Conservation (phyloP, 805 yeast species). For the Lipomyces yamanashiensis region DNA sequence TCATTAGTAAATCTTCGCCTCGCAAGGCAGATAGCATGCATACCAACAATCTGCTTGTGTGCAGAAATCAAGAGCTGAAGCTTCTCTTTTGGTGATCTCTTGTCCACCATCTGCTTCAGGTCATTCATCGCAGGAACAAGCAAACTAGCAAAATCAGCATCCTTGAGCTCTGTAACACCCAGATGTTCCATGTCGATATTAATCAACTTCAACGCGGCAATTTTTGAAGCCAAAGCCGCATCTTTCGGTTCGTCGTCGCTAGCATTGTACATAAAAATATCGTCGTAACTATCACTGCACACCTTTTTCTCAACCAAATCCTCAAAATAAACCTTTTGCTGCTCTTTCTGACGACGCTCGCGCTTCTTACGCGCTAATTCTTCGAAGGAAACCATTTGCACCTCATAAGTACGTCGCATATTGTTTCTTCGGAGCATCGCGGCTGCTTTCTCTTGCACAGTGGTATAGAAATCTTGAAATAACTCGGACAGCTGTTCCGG, state of each 20-base stretch:
- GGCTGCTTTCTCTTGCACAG: conserved; percentile 42
- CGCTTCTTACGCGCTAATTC: conserved; percentile 45
- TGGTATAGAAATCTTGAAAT: conserved; percentile 49
- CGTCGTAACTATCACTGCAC: conserved; percentile 45
- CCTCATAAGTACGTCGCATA: conserved; percentile 40
- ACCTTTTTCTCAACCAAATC: conserved; percentile 48
- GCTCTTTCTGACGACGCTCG: conserved; percentile 40
- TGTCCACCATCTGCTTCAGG: conserved; percentile 38
- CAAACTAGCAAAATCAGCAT: conserved; percentile 16
- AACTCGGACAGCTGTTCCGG: conserved; percentile 48
- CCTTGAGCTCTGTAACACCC: conserved; percentile 40
- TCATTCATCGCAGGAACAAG: conserved; percentile 30
- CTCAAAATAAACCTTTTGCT: conserved; percentile 37
- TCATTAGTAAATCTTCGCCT: not conserved
- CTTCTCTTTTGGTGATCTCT: conserved; percentile 46
- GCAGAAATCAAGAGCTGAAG: conserved; percentile 45
- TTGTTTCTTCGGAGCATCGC: conserved; percentile 36
- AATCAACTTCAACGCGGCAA: conserved; percentile 41
- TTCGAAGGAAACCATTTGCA: conserved; percentile 45
- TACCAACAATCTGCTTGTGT: conserved; percentile 46
- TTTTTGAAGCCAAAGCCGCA: conserved; percentile 39
- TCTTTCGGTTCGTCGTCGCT: conserved; percentile 42
- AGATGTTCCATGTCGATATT: conserved; percentile 43
- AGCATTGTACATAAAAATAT: conserved; percentile 43
- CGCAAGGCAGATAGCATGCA: not conserved